Evolutionary conservation across 495 filamentous ascomycete species (phyloP), one percentile per base, ranked within the genome.

Genomic region (Xylaria longipes): DNA sequence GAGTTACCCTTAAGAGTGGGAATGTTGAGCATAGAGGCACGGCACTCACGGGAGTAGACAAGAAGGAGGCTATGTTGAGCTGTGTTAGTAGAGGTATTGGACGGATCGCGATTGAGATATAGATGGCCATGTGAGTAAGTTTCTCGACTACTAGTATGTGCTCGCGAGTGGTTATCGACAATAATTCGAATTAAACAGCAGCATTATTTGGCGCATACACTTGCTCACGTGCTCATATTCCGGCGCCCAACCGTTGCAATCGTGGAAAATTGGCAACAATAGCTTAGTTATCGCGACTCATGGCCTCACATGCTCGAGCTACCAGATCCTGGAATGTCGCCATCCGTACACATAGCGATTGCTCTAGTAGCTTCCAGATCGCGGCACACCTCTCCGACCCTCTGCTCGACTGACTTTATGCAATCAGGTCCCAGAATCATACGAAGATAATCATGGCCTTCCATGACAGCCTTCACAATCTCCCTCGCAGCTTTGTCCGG

Each of bases 21-120:
- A 70, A 78, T 62, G 84, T 90, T 14, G 84, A 87, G 17, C 87
- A 89, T 79, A 77, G 87, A 43, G 88, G 87, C 5, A 84, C 82
- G 25, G 85, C 81, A 54, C 72, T 86, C 20, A 76, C 77, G 68
- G 81, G 81, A 0, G 84, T 83, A 57, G 85, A 85, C 65, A 85
- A 82, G 74, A 72, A 43, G 20, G 76, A 67, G 8, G 72, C 79
- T 12, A 84, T 86, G 82, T 70, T 86, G 72, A 74, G 84, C 22
- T 86, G 84, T 75, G 83, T 86, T 6, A 86, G 84, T 71, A 80
- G 84, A 29, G 84, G 84, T 0, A 67, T 86, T 64, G 83, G 84
- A 52, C 72, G 78, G 68, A 84, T 86, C 57, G 74, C 77, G 20
- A 80, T 86, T 69, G 83, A 85, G 73, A 82, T 86, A 20, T 85